A percentile compares a stretch with the other conserved stretches of the same genome.
These are phyloP conservation scores for Podospora comata DNA, from an alignment of 495 filamentous ascomycete species.

Conservation along the genomic window DNA sequence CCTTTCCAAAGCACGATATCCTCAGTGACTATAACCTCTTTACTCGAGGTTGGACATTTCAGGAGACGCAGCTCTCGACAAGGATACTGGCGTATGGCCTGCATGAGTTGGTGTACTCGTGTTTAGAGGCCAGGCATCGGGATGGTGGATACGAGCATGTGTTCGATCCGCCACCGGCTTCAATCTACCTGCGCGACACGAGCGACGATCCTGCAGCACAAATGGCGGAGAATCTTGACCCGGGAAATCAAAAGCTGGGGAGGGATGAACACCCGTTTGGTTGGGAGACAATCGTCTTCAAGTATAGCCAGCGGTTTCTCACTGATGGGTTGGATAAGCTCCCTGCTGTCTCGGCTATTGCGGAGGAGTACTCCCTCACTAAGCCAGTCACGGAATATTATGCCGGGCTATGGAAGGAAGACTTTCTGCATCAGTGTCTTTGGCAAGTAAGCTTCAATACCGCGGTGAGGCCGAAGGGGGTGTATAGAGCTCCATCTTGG, in stretches of 20 bases:
- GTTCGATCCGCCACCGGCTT: background rate
- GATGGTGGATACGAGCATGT: background rate
- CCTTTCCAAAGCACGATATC: background rate
- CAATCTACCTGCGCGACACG: background rate
- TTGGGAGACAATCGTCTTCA: background rate
- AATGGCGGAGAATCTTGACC: background rate
- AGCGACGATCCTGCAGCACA: background rate
- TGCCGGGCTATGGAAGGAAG: background rate
- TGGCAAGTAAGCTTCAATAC: background rate
- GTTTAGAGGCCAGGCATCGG: background rate
- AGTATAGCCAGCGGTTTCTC: background rate
- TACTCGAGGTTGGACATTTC: background rate
- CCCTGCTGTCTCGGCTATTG: background rate
- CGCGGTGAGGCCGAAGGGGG: background rate
- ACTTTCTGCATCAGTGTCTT: background rate
- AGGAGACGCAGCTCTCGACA: background rate
- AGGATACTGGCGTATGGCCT: background rate
- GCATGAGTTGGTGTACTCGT: background rate
- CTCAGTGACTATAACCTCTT: background rate
- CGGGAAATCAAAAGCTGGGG: background rate
- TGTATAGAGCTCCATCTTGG: background rate
- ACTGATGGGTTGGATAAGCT: background rate
- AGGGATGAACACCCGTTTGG: background rate
- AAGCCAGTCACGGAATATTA: background rate
- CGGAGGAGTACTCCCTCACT: slow-evolving; percentile 1